Percentiles rank a stretch among this genome's conserved stretches.
These are phyloP conservation scores for Yarrowia osloensis DNA, from an alignment of 805 yeast genomes.

Conservation along the genomic window DNA sequence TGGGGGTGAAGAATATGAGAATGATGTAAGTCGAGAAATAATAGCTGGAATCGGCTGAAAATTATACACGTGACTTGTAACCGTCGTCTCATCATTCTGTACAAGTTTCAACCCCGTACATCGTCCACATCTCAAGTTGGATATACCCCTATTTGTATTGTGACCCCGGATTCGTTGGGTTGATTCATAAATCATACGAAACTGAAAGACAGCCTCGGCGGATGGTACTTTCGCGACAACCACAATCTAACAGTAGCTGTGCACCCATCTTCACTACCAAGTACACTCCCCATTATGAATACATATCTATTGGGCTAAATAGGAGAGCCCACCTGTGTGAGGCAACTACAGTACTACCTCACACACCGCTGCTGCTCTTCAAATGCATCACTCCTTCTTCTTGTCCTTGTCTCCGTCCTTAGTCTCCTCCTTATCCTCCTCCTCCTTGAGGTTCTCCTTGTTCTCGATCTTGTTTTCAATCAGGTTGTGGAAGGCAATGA, in stretches of 20 bases:
- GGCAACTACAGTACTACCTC: neutral
- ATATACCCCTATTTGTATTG: too few relatives aligned
- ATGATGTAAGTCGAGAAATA: neutral
- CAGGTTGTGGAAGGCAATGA: constrained; percentile 93
- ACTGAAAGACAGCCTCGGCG: too few relatives aligned
- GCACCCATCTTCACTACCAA: too few relatives aligned
- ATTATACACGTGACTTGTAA: too few relatives aligned
- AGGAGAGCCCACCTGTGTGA: neutral
- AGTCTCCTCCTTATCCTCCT: constrained; percentile 8
- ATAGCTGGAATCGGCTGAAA: neutral
- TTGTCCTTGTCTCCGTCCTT: constrained; percentile 21
- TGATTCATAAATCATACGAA: too few relatives aligned
- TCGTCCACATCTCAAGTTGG: too few relatives aligned
- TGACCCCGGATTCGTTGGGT: too few relatives aligned
- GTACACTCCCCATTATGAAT: neutral
- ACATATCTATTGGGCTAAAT: neutral
- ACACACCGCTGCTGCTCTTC: neutral
- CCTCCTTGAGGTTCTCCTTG: constrained; percentile 44
- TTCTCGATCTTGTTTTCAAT: constrained; percentile 94
- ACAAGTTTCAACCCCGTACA: too few relatives aligned
- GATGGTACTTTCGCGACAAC: too few relatives aligned
- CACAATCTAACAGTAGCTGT: too few relatives aligned
- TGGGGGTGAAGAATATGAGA: neutral
- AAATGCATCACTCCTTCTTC: constrained; percentile 24
- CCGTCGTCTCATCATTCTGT: too few relatives aligned